These are phyloP conservation scores for Leccinum pallidistipes DNA, from an alignment of 1,284 basidiomycete genomes.

Conservation along the genomic window DNA sequence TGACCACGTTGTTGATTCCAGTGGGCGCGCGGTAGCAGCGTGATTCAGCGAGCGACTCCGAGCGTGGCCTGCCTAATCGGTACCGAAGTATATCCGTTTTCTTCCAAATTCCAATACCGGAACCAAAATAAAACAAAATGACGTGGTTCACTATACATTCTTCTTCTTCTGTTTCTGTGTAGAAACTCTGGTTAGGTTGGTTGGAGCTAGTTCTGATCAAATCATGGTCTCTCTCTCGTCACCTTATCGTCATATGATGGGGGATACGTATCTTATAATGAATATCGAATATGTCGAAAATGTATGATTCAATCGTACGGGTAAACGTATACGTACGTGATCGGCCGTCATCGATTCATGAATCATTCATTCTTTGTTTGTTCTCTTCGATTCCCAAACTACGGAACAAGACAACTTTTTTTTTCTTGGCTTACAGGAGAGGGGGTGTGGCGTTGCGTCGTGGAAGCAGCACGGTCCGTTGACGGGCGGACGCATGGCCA, in stretches of 20 bases:
- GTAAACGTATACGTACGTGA: neutral
- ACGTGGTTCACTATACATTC: too few relatives aligned
- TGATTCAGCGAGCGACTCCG: neutral
- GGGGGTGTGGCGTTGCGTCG: constrained; percentile 15
- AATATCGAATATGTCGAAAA: neutral
- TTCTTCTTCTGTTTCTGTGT: neutral
- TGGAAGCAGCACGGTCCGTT: constrained; percentile 5
- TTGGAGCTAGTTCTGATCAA: neutral
- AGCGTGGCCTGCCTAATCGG: neutral
- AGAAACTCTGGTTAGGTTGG: neutral
- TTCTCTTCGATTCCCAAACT: neutral
- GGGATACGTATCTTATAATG: neutral
- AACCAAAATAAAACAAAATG: neutral
- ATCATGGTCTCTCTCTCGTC: neutral
- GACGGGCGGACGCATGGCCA: neutral
- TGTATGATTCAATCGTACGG: neutral
- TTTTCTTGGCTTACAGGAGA: neutral
- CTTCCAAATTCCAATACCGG: neutral
- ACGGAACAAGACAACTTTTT: neutral
- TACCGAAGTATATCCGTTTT: neutral
- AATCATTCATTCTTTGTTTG: neutral
- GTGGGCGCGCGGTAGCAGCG: neutral
- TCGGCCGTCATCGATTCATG: neutral
- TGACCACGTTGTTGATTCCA: neutral
- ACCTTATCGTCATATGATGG: too few relatives aligned